phyloP scores from a whole-genome alignment of 139 green algal genomes.

The Desmodesmus armatus region DNA sequence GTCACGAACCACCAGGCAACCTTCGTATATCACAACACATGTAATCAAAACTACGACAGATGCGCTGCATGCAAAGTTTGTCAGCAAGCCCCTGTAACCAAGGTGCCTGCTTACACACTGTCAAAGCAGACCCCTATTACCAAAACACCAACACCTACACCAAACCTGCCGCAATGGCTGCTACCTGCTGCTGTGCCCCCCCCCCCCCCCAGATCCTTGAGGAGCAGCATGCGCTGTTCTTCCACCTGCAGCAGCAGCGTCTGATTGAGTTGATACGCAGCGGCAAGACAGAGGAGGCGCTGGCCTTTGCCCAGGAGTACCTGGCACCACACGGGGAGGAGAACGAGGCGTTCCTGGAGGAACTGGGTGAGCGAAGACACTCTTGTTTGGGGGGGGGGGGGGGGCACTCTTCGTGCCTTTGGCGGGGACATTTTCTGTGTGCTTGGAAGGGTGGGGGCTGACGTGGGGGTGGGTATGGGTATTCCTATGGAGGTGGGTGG shows the following conservation, averaged over 20 bases:
- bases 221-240: constrained; percentile 82
- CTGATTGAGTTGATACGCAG: constrained; percentile 95
- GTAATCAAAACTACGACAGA: too few species aligned
- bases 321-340: constrained; percentile 94
- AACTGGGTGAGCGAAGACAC: constrained; percentile 85
- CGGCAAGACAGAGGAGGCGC: constrained; percentile 83
- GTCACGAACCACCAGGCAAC: too few species aligned
- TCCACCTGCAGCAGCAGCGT: constrained; percentile 97
- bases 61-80: too few species aligned
- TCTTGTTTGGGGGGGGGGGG: too few species aligned
- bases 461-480: too few species aligned
- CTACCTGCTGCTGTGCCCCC: neutral
- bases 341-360: constrained; percentile 87
- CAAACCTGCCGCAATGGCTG: neutral
- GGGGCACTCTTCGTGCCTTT: too few species aligned
- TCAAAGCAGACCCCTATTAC: too few species aligned
- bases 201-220: constrained; percentile 85
- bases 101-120: too few species aligned
- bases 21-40: too few species aligned
- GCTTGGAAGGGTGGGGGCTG: too few species aligned
- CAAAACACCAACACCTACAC: neutral
- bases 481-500: too few species aligned
- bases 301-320: constrained; percentile 94
- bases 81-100: too few species aligned
- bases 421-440: neutral